Base-by-base conservation (phyloP, 129 eudicot species). In the sunflower (Helianthus annuus) region DNA sequence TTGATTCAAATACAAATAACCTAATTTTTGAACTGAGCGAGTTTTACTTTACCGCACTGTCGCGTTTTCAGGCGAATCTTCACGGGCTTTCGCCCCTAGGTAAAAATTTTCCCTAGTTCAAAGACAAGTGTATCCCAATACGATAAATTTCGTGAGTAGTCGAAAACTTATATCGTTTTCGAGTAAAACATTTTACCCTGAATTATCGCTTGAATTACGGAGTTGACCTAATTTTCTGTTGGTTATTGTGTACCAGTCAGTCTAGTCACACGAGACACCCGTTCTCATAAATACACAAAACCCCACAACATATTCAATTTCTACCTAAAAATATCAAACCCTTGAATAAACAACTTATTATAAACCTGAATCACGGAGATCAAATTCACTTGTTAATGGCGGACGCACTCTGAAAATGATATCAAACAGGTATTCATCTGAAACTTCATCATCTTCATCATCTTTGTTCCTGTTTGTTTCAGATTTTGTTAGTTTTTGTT, bases 371-470 rank as follows among this genome's bases (percentile, higher is more conserved):
- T 52, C 66, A 76, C 69, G 49, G 64, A 65, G 9, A 19, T 60
- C 38, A 36, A 32, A 7, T 68, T 27, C 40, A 17, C n/a, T 32
- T 61, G 5, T 59, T 29, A 22, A 91, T 91, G 97, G 88, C 91
- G 10, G 88, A 84, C 75, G 87, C 2, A 9, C 5, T 17, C 14
- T 58, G 15, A 91, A 72, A 75, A 64, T 80, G 9, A 56, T 80
- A 3, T 64, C 68, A 64, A 79, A 58, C 80, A 83, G 88, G 95
- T 88, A 3, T 62, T 32, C 6, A 7, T 10, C 42, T 2, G 13
- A 10, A 0, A 16, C 7, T 22, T 10, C 7, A 2, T n/a, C 42
- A 72, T 72, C 42, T 17, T 46, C 22, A 2, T n/a, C 42, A 72
- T 72, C 42, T 17, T 46, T 15, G n/a, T 0, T 4, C 56, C 61